Evolutionary conservation across 768 basidiomycete genomes (phyloP).

Genomic region (Favolaschia claudopus): DNA sequence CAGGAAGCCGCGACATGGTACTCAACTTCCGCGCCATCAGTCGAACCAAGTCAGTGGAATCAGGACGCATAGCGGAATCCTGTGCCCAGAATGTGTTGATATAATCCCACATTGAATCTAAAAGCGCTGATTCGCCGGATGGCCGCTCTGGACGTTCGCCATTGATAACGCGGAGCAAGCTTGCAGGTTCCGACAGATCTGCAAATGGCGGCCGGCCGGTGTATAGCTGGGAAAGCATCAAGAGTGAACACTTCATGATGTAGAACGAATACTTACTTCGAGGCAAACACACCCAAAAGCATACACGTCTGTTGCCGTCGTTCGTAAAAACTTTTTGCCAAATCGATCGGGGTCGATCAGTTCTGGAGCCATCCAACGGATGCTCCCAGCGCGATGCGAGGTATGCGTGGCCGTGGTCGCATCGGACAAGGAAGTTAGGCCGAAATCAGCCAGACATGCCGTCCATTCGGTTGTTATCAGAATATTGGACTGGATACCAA

Average conservation of each 20-base stretch:
- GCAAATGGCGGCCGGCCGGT: constrained; percentile 15
- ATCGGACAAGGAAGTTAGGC: constrained; percentile 38
- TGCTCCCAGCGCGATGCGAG: constrained; percentile 34
- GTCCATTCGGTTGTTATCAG: constrained; percentile 38
- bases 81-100: neutral
- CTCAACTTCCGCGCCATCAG: no score
- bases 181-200: neutral
- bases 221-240: constrained; percentile 1
- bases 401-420: constrained; percentile 33
- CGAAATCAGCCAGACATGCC: constrained; percentile 43
- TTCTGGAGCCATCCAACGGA: constrained; percentile 46
- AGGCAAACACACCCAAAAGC: constrained; percentile 42
- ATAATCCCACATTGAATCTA: neutral
- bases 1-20: no score
- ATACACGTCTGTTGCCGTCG: constrained; percentile 40
- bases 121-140: neutral
- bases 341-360: constrained; percentile 38
- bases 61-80: neutral
- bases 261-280: constrained; percentile 29
- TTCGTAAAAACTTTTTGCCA: constrained; percentile 31
- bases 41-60: no score
- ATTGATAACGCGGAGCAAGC: neutral
- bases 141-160: constrained; percentile 5
- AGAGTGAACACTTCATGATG: neutral
- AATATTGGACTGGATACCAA: constrained; percentile 35